These are phyloP conservation scores for Harringtonia lauricola DNA, from an alignment of 2,329 filamentous ascomycete species.

Conservation along the genomic window DNA sequence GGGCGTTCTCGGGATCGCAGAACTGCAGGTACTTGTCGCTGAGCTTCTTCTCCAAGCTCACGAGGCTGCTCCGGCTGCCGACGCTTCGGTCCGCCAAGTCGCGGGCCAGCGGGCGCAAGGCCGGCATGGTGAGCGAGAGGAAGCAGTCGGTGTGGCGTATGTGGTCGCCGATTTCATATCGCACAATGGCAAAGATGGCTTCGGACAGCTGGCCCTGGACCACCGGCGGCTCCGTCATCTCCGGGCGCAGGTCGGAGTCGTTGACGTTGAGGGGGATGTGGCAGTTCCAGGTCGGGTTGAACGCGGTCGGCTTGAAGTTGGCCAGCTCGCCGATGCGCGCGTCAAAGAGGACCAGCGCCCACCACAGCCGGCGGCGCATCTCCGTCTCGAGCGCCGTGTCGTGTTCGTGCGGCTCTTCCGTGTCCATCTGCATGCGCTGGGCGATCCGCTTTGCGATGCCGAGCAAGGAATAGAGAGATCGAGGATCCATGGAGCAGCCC, in stretches of 20 bases:
- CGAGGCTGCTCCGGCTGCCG: too few relatives aligned
- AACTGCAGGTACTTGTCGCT: too few relatives aligned
- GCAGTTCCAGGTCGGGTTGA: slow-evolving; percentile 38
- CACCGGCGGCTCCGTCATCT: slow-evolving; percentile 41
- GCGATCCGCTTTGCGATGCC: slow-evolving; percentile 57
- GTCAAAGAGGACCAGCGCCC: slow-evolving; percentile 60
- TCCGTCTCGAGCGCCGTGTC: slow-evolving; percentile 52
- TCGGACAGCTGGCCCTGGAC: too few relatives aligned
- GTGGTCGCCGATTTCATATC: too few relatives aligned
- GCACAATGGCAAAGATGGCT: too few relatives aligned
- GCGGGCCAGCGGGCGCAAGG: too few relatives aligned
- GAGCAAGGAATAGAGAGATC: slow-evolving; percentile 48
- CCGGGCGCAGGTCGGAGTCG: slow-evolving; percentile 45
- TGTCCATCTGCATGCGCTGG: slow-evolving; percentile 57
- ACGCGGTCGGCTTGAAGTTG: slow-evolving; percentile 43
- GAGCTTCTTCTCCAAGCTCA: too few relatives aligned
- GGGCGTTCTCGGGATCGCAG: too few relatives aligned
- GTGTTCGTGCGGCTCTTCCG: slow-evolving; percentile 41
- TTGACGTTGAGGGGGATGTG: slow-evolving; percentile 50
- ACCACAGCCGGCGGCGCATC: slow-evolving; percentile 63
- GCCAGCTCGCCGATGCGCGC: slow-evolving; percentile 57
- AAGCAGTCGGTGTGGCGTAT: too few relatives aligned
- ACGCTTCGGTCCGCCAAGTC: too few relatives aligned
- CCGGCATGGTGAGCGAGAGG: too few relatives aligned
- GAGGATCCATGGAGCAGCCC: slow-evolving; percentile 47